Evolutionary conservation across 306 rosid species (phyloP), one percentile per base, ranked within the genome.

Genomic region (Cucurbita moschata): DNA sequence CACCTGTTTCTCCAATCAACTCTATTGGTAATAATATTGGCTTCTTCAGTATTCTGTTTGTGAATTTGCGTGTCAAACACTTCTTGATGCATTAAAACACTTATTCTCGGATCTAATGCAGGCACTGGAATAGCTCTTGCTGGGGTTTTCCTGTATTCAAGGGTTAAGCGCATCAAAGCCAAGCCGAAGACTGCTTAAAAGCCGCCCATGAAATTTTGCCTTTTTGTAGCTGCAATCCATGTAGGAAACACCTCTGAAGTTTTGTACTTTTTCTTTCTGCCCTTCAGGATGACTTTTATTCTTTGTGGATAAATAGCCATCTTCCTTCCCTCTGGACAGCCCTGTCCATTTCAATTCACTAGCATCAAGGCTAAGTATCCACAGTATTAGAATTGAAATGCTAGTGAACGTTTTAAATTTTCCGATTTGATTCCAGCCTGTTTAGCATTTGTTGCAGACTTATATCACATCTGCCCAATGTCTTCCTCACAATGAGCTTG

Each of bases 101-200:
- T 57, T 52, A 50, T 64, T 38, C 37, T 69, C 71, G 60, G 40
- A 70, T 78, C 11, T 55, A 49, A 49, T 81, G 70, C 87, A 95
- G 99, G 99, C 13, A 95, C 99, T 58, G 97, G 86, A 65, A 35
- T 91, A 62, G 99, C 97, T 10, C 97, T 95, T 72, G 79, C 92
- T 2, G 97, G 99, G 62, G 99, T 91, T 83, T 91, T 95, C 83
- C 78, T 95, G 50, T 95, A 95, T 79, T 95, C 99, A 11, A 89
- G 92, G 80, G 96, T 85, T 86, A 89, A 81, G 82, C 78, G 89
- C 77, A 83, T 91, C 51, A 91, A 91, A 88, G 80, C 96, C 74
- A 89, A 92, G 89, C 79, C 91, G 8, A 91, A 91, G 86, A 76
- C 87, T 7, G 93, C 84, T 66, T 91, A 82, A 85, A 79, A 74